Evolutionary conservation across 176 grass and related monocot species (phyloP).

Genomic region (sorghum (Sorghum bicolor)): DNA sequence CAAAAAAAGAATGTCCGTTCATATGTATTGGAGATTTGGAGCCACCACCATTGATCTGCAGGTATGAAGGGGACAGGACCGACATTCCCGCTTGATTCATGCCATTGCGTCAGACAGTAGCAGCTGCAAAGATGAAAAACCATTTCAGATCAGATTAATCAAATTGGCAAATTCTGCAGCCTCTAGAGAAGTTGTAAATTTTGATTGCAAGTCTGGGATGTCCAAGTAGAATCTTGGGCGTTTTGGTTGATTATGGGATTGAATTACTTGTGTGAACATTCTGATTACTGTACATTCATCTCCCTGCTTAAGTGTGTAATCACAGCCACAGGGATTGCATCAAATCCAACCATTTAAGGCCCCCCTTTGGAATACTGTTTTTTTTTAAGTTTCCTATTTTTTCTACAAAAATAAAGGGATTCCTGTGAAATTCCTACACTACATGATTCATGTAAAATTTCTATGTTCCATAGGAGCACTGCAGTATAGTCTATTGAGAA

Average conservation of each 20-base stretch:
- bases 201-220: not conserved
- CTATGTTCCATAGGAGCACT: too few species aligned
- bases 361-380: not conserved
- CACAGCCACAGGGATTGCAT: not conserved
- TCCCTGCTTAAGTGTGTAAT: not conserved
- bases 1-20: slow-evolving; percentile 34
- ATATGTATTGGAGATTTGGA: not conserved
- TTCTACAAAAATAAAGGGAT: not conserved
- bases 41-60: slow-evolving; percentile 10
- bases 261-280: not conserved
- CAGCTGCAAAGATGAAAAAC: slow-evolving; percentile 1
- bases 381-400: not conserved
- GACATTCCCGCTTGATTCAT: not conserved
- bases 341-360: not conserved
- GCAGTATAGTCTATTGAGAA: too few species aligned
- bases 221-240: not conserved
- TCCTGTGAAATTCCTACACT: not conserved
- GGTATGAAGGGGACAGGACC: not conserved
- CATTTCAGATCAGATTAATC: not conserved
- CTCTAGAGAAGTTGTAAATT: not conserved
- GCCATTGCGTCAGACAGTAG: not conserved
- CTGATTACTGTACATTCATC: not conserved
- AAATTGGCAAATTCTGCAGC: not conserved
- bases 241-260: not conserved
- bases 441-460: not conserved